Evolutionary conservation across 371 early-diverging fungal species (phyloP), one percentile per base, ranked within the genome.

Genomic region (Fennellomyces sp.): DNA sequence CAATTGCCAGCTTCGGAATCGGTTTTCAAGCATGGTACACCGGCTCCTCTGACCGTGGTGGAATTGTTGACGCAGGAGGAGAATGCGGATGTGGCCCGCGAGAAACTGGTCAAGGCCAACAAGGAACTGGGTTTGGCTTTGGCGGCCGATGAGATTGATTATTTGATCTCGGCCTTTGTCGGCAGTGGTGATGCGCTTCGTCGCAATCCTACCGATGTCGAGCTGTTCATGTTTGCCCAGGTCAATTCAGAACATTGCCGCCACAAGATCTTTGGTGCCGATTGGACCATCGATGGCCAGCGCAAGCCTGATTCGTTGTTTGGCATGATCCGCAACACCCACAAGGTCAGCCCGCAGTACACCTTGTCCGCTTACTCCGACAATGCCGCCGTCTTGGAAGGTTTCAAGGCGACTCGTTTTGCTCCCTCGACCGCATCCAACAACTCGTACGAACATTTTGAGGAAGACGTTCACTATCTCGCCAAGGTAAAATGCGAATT

Each of bases 201-300:
- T 11, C 88, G 97, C 52, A 91, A 95, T 63, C 97, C 97, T 8
- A 97, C 98, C n/a, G 97, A 98, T 69, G 95, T 94, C 3, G 97
- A 97, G 79, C 83, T 98, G 45, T 94, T 98, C 85, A 98, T 98
- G 98, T 98, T 98, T 90, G 97, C 97, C 41, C 98, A 97, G 72
- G 97, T 98, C 70, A 97, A 98, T 76, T 96, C 96, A 31, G 98
- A 98, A 81, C 98, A 98, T 77, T 98, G 98, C 78, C 88, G 98
- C 15, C 98, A 98, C 88, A 97, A 98, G 86, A 96, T 98, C 61
- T 98, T 98, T 82, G 83, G 91, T 53, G 97, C 97, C 17, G 82
- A 91, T 52, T 98, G 98, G 98, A 94, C 91, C 8, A 92, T 98
- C 53, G 96, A 97, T 68, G 92, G 93, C 26, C 76, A 86, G 55